Conservation (phyloP, 495 filamentous ascomycete species). For the Lepidopterella palustris region DNA sequence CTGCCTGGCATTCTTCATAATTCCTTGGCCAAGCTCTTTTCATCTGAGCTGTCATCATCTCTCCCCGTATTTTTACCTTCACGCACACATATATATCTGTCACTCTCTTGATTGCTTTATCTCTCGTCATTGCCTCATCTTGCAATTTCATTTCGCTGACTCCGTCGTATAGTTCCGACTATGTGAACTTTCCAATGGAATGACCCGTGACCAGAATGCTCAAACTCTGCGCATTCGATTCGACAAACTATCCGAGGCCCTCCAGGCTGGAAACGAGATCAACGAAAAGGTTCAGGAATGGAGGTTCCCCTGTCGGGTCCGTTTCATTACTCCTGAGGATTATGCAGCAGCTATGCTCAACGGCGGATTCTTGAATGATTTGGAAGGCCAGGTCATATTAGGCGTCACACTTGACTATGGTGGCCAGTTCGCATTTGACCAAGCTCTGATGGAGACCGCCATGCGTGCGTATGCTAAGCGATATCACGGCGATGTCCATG, state of each 20-base stretch:
- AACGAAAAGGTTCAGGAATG: background rate
- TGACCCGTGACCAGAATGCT: background rate
- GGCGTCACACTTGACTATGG: background rate
- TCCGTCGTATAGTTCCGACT: background rate
- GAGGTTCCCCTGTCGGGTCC: background rate
- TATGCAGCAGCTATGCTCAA: conserved; percentile 10
- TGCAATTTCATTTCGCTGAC: background rate
- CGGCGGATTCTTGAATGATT: conserved; percentile 1
- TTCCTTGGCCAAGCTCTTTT: no score
- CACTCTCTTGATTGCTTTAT: background rate
- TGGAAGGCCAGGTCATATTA: conserved; percentile 16
- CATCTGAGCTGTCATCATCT: no score
- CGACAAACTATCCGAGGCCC: background rate
- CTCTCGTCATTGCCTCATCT: background rate
- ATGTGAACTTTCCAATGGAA: background rate
- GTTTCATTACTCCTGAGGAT: conserved; percentile 3
- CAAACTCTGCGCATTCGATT: background rate
- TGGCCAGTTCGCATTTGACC: background rate
- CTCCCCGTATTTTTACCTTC: no score
- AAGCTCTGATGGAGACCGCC: background rate
- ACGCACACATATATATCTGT: background rate
- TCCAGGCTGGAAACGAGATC: background rate
- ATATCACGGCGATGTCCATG: background rate
- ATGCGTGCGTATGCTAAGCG: background rate
- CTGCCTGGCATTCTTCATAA: no score